Evolutionary conservation across 2,329 filamentous ascomycete genomes (phyloP), one percentile per base, ranked within the genome.

Genomic region (Cladophialophora yegresii): DNA sequence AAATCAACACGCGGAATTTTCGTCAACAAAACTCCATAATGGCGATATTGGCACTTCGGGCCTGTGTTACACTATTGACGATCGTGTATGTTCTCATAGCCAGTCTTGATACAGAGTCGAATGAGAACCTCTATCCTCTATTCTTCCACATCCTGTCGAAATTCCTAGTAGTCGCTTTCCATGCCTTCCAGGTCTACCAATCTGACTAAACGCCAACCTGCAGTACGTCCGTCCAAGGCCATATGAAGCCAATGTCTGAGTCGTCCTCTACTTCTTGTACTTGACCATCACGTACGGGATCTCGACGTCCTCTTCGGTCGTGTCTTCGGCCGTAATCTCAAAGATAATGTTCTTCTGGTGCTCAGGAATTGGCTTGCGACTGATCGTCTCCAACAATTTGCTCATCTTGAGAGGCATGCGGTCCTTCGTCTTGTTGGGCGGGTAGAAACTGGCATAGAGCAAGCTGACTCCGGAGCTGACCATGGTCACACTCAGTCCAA

Each of bases 321-420:
- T 81, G 74, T 98, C 95, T 76, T 98, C 93, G 0, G 90, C 91
- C 6, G 95, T 96, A 70, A 97, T 90, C 81, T 98, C 95, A 74
- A 98, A 96, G 72, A 98, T 97, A 68, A 98, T 86, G 73, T 96
- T 93, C 83, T 90, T 95, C 81, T 96, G 92, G 75, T 98, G 93
- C 3, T 86, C 85, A 0, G 95, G 93, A 63, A 99, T 89, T 1
- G 89, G 84, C 82, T 96, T 97, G 84, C 93, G 96, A 67, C 91
- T 96, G 68, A 99, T 90, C 53, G 85, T 86, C 79, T 93, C 91
- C 4, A 96, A 89, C 56, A 99, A 83, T 75, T 93, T 83, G 79
- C 91, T 96, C 79, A 98, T 85, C 80, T 92, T 96, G 78, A 97
- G 83, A 13, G 80, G 81, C 73, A 92, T 83, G 68, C 93, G 86